Percentiles rank a stretch among this genome's conserved stretches.
phyloP scores from a whole-genome alignment of 202 grass and related monocot species.

The Hordeum pubiflorum region DNA sequence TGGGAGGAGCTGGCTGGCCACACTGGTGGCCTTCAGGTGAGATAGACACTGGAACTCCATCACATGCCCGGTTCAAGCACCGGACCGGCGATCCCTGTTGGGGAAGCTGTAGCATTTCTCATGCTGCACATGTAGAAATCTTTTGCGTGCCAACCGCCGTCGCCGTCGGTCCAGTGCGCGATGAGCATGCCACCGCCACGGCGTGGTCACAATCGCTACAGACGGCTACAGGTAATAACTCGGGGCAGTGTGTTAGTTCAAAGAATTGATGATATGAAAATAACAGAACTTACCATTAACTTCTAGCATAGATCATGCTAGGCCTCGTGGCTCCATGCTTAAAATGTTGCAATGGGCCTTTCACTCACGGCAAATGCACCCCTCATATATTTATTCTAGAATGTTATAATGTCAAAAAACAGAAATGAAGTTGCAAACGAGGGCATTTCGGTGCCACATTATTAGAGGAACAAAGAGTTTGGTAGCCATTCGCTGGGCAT shows the following conservation, averaged over 20 bases:
- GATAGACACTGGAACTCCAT: slow-evolving; percentile 4
- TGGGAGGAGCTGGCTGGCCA: slow-evolving; percentile 13
- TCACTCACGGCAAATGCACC: background rate
- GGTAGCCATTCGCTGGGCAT: background rate
- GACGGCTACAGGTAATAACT: background rate
- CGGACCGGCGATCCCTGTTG: background rate
- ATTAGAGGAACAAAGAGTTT: slow-evolving; percentile 7
- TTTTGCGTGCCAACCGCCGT: background rate
- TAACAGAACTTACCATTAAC: background rate
- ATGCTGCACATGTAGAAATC: slow-evolving; percentile 7
- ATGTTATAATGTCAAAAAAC: background rate
- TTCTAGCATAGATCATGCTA: background rate
- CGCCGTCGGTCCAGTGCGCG: background rate
- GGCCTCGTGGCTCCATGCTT: background rate
- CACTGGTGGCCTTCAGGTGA: slow-evolving; percentile 19
- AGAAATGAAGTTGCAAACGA: background rate
- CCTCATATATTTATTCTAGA: background rate
- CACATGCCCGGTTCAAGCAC: slow-evolving; percentile 20
- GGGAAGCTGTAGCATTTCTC: background rate
- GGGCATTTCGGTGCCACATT: background rate
- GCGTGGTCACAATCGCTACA: background rate
- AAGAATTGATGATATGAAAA: background rate
- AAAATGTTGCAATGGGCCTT: background rate
- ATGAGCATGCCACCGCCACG: background rate
- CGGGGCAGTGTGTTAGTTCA: background rate